These are phyloP conservation scores for Russula sp. DNA, from an alignment of 768 basidiomycete species.

Conservation along the genomic window DNA sequence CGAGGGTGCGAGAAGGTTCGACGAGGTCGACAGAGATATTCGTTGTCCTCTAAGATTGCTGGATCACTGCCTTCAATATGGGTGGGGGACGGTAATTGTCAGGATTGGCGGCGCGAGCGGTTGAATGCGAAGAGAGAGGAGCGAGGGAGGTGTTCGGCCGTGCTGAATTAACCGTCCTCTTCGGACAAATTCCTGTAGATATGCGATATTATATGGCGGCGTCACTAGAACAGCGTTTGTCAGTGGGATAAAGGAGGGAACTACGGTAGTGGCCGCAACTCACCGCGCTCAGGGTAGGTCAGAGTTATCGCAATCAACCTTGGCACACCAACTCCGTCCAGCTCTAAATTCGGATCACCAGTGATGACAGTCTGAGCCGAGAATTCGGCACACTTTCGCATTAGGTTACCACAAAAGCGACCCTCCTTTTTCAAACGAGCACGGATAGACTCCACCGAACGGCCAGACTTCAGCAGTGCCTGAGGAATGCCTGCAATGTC, in stretches of 20 bases:
- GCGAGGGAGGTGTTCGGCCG: constrained; percentile 35
- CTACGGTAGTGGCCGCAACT: constrained; percentile 31
- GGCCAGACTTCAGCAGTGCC: constrained; percentile 93
- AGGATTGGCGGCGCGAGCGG: no score
- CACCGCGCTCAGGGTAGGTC: constrained; percentile 95
- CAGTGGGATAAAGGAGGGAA: constrained; percentile 18
- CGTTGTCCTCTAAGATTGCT: constrained; percentile 37
- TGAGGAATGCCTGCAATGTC: constrained; percentile 98
- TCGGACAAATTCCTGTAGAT: constrained; percentile 90
- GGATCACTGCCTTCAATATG: constrained; percentile 32
- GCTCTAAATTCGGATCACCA: constrained; percentile 93
- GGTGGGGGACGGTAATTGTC: constrained; percentile 15
- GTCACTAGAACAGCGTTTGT: constrained; percentile 58
- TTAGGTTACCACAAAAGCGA: constrained; percentile 93
- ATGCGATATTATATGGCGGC: constrained; percentile 92
- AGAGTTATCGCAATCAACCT: constrained; percentile 94
- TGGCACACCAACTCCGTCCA: constrained; percentile 98
- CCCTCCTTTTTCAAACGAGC: constrained; percentile 99
- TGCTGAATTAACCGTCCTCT: constrained; percentile 55
- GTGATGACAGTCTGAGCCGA: constrained; percentile 99
- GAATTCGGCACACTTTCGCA: constrained; percentile 99
- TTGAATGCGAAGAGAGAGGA: constrained; percentile 5
- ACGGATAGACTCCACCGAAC: constrained; percentile 96
- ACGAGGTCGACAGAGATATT: constrained; percentile 18
- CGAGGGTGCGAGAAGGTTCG: constrained; percentile 27